Percentiles rank a stretch among this genome's conserved stretches.
Evolutionary conservation across 176 grass and related monocot genomes (phyloP).

Genomic region (Elaeis guineensis): DNA sequence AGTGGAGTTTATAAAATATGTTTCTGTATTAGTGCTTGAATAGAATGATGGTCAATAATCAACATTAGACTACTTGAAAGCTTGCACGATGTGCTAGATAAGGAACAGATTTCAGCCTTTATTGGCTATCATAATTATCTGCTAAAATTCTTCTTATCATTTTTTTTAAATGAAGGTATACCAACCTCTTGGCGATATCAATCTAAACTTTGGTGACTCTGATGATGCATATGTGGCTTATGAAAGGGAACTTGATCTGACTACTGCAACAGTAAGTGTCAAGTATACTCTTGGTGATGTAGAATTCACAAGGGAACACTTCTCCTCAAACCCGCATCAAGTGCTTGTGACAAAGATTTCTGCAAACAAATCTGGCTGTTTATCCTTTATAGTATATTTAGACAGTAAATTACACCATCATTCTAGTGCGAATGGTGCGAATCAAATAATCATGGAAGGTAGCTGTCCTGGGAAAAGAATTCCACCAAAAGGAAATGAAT

Average conservation of each 20-base stretch:
- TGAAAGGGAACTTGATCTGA: slow-evolving; percentile 68
- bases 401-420: slow-evolving; percentile 40
- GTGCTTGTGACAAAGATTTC: slow-evolving; percentile 56
- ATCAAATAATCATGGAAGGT: slow-evolving; percentile 73
- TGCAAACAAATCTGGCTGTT: slow-evolving; percentile 39
- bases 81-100: no score
- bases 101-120: no score
- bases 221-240: slow-evolving; percentile 38
- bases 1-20: no score
- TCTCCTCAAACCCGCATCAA: slow-evolving; percentile 71
- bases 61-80: no score
- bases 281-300: slow-evolving; percentile 58
- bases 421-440: slow-evolving; percentile 35
- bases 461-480: slow-evolving; percentile 50
- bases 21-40: no score
- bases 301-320: slow-evolving; percentile 62
- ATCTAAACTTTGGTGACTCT: slow-evolving; percentile 50
- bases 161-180: slow-evolving; percentile 51
- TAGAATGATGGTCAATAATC: no score
- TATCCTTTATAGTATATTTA: slow-evolving; percentile 59
- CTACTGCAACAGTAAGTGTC: slow-evolving; percentile 45
- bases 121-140: neutral
- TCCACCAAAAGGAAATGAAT: slow-evolving; percentile 16
- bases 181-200: slow-evolving; percentile 69
- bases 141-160: slow-evolving; percentile 3